Conservation (phyloP, 305 asterid genomes). For the Rubia occidens region DNA sequence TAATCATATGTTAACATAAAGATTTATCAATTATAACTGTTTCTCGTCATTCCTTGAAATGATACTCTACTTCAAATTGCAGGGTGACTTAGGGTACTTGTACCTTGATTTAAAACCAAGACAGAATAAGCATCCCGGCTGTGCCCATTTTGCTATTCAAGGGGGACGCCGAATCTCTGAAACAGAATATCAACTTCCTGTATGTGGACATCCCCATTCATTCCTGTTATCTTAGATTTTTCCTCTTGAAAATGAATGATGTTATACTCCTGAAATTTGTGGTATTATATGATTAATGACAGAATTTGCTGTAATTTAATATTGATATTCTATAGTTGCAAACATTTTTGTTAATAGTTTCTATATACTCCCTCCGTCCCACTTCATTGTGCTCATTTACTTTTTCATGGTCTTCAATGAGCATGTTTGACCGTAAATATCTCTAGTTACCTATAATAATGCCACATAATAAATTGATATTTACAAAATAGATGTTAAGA, state of each 20-base stretch:
- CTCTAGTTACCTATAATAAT: too few relatives aligned
- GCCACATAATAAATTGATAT: too few relatives aligned
- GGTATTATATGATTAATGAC: background rate
- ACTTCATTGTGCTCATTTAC: too few relatives aligned
- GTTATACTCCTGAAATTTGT: background rate
- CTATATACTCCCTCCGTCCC: too few relatives aligned
- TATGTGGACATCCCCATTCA: constrained; percentile 31
- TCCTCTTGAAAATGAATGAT: background rate
- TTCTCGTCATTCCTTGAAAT: constrained; percentile 2
- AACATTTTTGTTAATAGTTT: background rate
- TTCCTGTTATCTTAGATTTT: constrained; percentile 2
- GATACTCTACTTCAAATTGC: constrained; percentile 24
- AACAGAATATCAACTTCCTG: constrained; percentile 80
- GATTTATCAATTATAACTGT: background rate
- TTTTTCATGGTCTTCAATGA: too few relatives aligned
- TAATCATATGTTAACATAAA: background rate
- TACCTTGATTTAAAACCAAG: constrained; percentile 89
- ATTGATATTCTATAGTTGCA: background rate
- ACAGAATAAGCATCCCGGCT: constrained; percentile 71
- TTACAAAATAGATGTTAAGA: too few relatives aligned
- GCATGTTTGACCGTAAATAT: too few relatives aligned
- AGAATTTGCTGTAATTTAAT: background rate
- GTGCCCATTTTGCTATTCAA: constrained; percentile 90
- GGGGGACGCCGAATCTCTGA: constrained; percentile 81
- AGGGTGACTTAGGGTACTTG: constrained; percentile 82